phyloP scores from a whole-genome alignment of 2,329 filamentous ascomycete genomes.

The Mycosphaerella sp. region DNA sequence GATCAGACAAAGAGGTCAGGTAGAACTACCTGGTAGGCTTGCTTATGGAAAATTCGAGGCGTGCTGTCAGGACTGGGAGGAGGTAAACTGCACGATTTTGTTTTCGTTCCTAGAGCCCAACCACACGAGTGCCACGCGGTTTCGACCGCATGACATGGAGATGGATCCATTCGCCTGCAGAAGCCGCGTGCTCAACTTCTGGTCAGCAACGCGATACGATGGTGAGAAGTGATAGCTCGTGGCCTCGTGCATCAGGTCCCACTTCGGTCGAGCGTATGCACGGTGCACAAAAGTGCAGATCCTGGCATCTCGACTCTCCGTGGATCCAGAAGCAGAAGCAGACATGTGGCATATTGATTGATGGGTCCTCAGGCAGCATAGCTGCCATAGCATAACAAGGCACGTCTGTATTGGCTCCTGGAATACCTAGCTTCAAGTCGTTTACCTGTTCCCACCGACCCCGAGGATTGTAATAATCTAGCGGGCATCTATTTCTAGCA shows the following conservation, averaged over 20 bases:
- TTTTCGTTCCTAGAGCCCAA: slow-evolving; percentile 5
- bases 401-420: too few species aligned
- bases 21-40: too few species aligned
- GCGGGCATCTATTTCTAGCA: too few species aligned
- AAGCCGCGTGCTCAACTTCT: background rate
- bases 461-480: background rate
- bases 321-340: background rate
- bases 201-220: background rate
- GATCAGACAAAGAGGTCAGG: background rate
- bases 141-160: background rate
- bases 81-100: background rate
- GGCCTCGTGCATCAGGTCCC: background rate
- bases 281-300: background rate
- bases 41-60: background rate
- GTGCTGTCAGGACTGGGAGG: background rate
- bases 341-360: too few species aligned
- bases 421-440: too few species aligned
- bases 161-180: background rate
- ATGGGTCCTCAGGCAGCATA: too few species aligned
- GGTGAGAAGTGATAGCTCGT: background rate
- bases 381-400: too few species aligned
- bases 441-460: background rate
- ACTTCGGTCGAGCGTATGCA: background rate
- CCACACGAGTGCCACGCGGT: background rate
- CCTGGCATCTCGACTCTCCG: background rate